phyloP scores from a whole-genome alignment of 306 rosid genomes.

The Elaeagnus macrophylla region DNA sequence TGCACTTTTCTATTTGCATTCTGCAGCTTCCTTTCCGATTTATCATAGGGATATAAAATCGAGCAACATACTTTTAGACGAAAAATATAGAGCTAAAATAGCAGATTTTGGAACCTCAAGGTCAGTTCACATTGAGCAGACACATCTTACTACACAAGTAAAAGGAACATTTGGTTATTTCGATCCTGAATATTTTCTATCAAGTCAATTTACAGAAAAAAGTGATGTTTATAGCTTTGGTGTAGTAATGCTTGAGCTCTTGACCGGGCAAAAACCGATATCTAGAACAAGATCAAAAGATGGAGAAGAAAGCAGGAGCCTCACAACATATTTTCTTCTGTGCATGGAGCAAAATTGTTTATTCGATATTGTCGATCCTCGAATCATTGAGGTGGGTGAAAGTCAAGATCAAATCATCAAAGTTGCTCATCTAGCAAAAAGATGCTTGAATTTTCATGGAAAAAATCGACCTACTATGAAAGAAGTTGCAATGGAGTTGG shows the following conservation, averaged over 20 bases:
- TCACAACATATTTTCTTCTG: too few species aligned
- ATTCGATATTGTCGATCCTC: background rate
- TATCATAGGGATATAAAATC: too few species aligned
- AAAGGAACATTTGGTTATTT: slow-evolving; percentile 23
- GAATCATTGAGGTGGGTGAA: background rate
- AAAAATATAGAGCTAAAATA: slow-evolving; percentile 17
- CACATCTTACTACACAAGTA: slow-evolving; percentile 19
- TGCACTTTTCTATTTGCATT: slow-evolving; percentile 22
- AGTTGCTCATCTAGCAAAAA: slow-evolving; percentile 1
- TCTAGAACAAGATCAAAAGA: background rate
- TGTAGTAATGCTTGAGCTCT: slow-evolving; percentile 20
- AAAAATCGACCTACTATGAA: slow-evolving; percentile 14
- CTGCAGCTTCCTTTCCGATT: too few species aligned
- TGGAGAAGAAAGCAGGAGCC: background rate
- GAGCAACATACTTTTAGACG: too few species aligned
- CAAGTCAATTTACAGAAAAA: slow-evolving; percentile 16
- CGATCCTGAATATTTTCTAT: slow-evolving; percentile 14
- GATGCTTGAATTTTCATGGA: slow-evolving; percentile 14
- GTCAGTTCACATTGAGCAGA: slow-evolving; percentile 16
- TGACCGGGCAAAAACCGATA: slow-evolving; percentile 5
- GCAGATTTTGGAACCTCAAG: slow-evolving; percentile 25
- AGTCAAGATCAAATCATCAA: too few species aligned
- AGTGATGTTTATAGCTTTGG: slow-evolving; percentile 26
- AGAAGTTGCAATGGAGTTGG: slow-evolving; percentile 14
- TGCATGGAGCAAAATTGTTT: background rate